Evolutionary conservation across 2,329 filamentous ascomycete genomes (phyloP), one percentile per base, ranked within the genome.

Genomic region (Fusarium newnesense): DNA sequence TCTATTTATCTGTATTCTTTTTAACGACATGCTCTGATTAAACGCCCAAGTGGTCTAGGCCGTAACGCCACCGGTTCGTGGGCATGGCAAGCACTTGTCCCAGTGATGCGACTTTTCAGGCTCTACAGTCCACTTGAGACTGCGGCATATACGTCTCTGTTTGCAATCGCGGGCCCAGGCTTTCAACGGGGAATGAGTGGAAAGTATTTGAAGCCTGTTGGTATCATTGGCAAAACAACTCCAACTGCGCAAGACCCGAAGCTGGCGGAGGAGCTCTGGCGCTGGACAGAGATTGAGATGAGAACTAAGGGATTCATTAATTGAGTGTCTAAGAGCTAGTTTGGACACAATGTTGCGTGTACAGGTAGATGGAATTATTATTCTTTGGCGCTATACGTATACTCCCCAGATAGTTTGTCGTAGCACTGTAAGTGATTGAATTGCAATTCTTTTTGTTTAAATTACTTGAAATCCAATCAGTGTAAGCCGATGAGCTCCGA

Each of bases 221-320:
- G 39, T 9, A 28, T 34, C 2, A 15, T 36, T 26, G 54, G 54
- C 3, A 57, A 57, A 5, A 34, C 54, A 0, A 9, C n/a, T 12
- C 4, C 10, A 7, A 36, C 37, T 36, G 54, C 30, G 9, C 21
- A 43, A 5, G 40, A 57, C 24, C 11, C 30, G 9, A 44, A 57
- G 12, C 6, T 57, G 40, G 54, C 40, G 11, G 16, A 34, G 28
- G 30, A 36, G n/a, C 54, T 58, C 15, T 58, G 54, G 54, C 8
- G 11, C 4, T 58, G 54, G 54, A 58, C 54, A 3, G 54, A 58
- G 30, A 34, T 9, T 34, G 39, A 58, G n/a, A 43, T 58, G 54
- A 44, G n/a, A 36, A 9, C 3, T n/a, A 44, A 58, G 18, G 54
- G 40, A 26, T 21, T 53, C 3, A 53, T 53, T 21, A 53, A 0